phyloP scores from a whole-genome alignment of 2,329 filamentous ascomycete species.

The Nannizziopsis barbatae region DNA sequence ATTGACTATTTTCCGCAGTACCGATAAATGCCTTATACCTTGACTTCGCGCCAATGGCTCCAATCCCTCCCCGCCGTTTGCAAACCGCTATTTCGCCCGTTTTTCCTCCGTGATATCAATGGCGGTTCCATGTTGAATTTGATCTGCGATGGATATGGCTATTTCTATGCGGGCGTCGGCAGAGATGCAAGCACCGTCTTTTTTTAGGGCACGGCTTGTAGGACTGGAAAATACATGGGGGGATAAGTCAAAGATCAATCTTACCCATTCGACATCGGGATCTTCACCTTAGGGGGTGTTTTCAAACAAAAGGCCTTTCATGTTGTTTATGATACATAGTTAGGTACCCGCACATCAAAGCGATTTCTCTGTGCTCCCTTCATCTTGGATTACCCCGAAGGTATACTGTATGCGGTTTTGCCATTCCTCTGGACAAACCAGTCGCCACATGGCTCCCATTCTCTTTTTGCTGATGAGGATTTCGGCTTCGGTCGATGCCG shows the following conservation, averaged over 20 bases:
- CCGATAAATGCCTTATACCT: conserved; percentile 12
- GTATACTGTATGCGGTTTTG: no score
- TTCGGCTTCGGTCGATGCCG: no score
- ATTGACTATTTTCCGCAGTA: conserved; percentile 7
- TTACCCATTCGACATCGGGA: background rate
- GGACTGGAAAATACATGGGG: background rate
- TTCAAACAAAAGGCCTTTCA: background rate
- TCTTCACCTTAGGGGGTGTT: conserved; percentile 2
- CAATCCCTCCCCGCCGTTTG: background rate
- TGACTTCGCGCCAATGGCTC: background rate
- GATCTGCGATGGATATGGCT: background rate
- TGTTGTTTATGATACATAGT: conserved; percentile 10
- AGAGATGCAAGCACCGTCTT: background rate
- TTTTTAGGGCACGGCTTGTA: background rate
- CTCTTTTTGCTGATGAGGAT: no score
- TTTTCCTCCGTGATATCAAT: background rate
- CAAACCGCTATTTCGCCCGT: background rate
- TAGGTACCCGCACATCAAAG: conserved; percentile 2
- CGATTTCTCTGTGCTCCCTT: conserved; percentile 3
- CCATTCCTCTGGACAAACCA: no score
- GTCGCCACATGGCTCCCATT: no score
- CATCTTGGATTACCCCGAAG: background rate
- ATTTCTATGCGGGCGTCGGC: background rate
- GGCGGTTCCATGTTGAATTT: background rate
- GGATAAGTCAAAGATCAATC: background rate